Conservation (phyloP, 345 rosid genomes). For the Hypericum perforatum region DNA sequence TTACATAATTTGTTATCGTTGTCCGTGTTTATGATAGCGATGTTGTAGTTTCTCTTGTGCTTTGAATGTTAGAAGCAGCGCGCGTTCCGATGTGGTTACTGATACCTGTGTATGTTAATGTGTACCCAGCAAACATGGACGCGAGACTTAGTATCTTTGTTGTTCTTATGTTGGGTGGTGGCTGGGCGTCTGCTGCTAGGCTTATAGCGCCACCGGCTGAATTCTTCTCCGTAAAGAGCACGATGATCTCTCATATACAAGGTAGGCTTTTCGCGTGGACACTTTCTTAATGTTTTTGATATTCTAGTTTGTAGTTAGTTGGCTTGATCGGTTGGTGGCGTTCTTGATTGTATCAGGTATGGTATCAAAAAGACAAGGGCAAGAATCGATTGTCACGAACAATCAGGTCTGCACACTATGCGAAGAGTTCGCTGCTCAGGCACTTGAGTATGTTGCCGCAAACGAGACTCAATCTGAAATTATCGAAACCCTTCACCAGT, state of each 20-base stretch:
- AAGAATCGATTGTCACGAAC: conserved; percentile 19
- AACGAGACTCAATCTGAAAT: conserved; percentile 70
- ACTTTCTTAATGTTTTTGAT: too few relatives aligned
- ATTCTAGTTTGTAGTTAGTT: too few relatives aligned
- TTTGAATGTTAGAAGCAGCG: too few relatives aligned
- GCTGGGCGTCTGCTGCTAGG: conserved; percentile 50
- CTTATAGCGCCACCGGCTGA: conserved; percentile 21
- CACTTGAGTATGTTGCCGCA: conserved; percentile 50
- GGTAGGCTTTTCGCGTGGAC: conserved; percentile 13
- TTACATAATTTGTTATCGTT: too few relatives aligned
- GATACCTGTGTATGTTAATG: too few relatives aligned
- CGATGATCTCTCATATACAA: conserved; percentile 7
- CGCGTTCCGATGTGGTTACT: too few relatives aligned
- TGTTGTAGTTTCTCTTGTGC: too few relatives aligned
- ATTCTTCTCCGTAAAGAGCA: conserved; percentile 15
- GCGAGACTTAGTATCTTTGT: conserved; percentile 40
- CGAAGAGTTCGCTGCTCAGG: conserved; percentile 57
- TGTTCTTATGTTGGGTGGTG: conserved; percentile 44
- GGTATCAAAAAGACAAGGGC: conserved; percentile 19
- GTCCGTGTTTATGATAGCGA: too few relatives aligned
- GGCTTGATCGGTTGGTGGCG: too few relatives aligned
- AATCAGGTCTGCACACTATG: conserved; percentile 61
- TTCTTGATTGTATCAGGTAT: conserved; percentile 17
- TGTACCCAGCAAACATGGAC: conserved; percentile 27
- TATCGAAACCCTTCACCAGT: conserved; percentile 37